phyloP scores from a whole-genome alignment of 192 early-diverging fungal species.

The Linnemannia hyalina region DNA sequence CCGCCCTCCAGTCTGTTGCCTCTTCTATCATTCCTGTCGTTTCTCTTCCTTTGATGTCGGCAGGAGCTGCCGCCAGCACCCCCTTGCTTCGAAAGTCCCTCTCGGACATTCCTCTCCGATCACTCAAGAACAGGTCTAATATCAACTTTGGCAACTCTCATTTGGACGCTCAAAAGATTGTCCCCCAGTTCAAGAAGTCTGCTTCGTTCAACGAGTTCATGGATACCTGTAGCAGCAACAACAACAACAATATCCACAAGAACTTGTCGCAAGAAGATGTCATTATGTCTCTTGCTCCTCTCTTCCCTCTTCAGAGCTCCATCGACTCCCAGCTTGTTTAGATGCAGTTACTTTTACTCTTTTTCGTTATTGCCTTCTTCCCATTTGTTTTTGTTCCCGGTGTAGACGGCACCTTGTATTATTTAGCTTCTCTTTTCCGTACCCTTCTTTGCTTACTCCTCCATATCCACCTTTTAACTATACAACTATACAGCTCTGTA shows the following conservation, averaged over 20 bases:
- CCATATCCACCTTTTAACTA: neutral
- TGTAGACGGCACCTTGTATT: neutral
- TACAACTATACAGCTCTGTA: neutral
- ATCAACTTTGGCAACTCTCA: neutral
- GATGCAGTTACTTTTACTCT: neutral
- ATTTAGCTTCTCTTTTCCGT: neutral
- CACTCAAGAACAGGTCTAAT: slow-evolving; percentile 1
- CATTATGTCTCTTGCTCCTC: neutral
- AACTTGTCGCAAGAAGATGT: neutral
- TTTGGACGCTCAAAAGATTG: neutral
- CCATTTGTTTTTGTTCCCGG: neutral
- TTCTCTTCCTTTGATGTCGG: neutral
- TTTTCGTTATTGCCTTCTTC: neutral
- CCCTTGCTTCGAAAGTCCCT: slow-evolving; percentile 6
- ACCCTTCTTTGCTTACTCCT: neutral
- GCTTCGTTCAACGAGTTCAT: neutral
- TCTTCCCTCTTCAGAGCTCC: neutral
- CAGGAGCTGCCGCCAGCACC: neutral
- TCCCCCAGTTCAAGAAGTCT: slow-evolving; percentile 1
- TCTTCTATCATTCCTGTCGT: neutral
- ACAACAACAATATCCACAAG: neutral
- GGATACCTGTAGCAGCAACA: neutral
- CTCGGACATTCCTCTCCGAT: slow-evolving; percentile 6
- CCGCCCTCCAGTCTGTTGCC: neutral
- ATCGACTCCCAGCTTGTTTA: neutral